A percentile compares a stretch with the other conserved stretches of the same genome.
Evolutionary conservation across 2,329 filamentous ascomycete genomes (phyloP).

Genomic region (Metarhizium anisopliae): DNA sequence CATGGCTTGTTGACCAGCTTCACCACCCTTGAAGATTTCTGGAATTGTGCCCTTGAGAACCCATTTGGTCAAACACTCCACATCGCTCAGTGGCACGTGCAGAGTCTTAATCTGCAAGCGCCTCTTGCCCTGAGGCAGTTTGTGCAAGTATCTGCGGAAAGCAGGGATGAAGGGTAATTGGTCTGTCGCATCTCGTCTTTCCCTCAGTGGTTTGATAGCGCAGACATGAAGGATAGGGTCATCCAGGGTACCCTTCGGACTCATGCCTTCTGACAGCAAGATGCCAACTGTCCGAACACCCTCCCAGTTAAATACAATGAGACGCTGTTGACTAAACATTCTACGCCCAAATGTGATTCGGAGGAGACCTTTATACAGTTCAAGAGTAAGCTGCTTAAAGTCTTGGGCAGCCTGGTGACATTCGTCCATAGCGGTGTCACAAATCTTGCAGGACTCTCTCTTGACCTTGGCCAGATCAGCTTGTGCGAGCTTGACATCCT

Average conservation of each 20-base stretch:
- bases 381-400: conserved; percentile 68
- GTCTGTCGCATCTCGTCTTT: conserved; percentile 70
- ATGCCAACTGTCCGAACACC: conserved; percentile 77
- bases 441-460: conserved; percentile 72
- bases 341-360: conserved; percentile 75
- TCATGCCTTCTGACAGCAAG: conserved; percentile 66
- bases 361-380: conserved; percentile 69
- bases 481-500: conserved; percentile 85
- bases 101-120: conserved; percentile 60
- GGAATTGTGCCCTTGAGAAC: conserved; percentile 49
- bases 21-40: conserved; percentile 46
- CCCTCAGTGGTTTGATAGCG: conserved; percentile 61
- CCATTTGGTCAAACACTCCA: conserved; percentile 77
- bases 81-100: conserved; percentile 64
- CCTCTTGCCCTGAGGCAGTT: conserved; percentile 55
- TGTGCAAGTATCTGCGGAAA: conserved; percentile 59
- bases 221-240: conserved; percentile 67
- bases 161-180: conserved; percentile 71
- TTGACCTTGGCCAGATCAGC: conserved; percentile 87
- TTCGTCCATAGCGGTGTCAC: conserved; percentile 68
- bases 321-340: conserved; percentile 64
- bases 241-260: conserved; percentile 44
- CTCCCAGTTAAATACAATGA: conserved; percentile 80
- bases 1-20: conserved; percentile 45
- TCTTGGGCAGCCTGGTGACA: conserved; percentile 78